Percentiles rank a stretch among this genome's conserved stretches.
These are phyloP conservation scores for Cetradonia linearis DNA, from an alignment of 495 filamentous ascomycete genomes.

Conservation along the genomic window DNA sequence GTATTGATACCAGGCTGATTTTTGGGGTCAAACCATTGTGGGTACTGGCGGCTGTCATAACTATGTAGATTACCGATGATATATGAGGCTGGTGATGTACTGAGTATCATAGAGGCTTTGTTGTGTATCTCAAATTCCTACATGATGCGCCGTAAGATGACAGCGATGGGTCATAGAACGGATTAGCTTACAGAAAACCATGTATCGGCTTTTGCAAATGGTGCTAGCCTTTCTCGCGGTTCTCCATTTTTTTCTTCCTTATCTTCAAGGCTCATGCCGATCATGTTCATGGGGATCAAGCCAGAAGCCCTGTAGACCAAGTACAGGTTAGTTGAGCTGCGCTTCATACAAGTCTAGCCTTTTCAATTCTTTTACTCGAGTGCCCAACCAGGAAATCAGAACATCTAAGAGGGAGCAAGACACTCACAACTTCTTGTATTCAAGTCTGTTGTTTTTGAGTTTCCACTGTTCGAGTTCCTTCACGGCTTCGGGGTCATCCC, in stretches of 20 bases:
- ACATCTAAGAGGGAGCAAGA: not conserved
- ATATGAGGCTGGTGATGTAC: conserved; percentile 20
- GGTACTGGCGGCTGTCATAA: conserved; percentile 29
- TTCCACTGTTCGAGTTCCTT: conserved; percentile 22
- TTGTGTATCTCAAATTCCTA: conserved; percentile 24
- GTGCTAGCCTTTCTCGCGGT: not conserved
- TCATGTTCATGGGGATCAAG: conserved; percentile 16
- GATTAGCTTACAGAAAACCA: conserved; percentile 22
- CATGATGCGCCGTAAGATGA: not conserved
- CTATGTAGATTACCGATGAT: conserved; percentile 28
- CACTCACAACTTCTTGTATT: conserved; percentile 22
- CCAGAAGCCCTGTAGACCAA: conserved; percentile 4
- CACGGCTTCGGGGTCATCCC: conserved; percentile 7
- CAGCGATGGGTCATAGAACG: not conserved
- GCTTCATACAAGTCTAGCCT: not conserved
- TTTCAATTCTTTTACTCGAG: not conserved
- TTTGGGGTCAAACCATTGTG: conserved; percentile 22
- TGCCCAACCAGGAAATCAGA: not conserved
- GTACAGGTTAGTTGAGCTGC: not conserved
- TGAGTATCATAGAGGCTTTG: conserved; percentile 14
- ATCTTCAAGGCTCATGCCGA: conserved; percentile 6
- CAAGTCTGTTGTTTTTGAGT: conserved; percentile 6
- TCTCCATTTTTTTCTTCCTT: not conserved
- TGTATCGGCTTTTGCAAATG: conserved; percentile 19
- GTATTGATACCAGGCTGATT: conserved; percentile 13